Base-by-base conservation (phyloP, 352 stramenopile genomes). In the Peronospora belbahrii region DNA sequence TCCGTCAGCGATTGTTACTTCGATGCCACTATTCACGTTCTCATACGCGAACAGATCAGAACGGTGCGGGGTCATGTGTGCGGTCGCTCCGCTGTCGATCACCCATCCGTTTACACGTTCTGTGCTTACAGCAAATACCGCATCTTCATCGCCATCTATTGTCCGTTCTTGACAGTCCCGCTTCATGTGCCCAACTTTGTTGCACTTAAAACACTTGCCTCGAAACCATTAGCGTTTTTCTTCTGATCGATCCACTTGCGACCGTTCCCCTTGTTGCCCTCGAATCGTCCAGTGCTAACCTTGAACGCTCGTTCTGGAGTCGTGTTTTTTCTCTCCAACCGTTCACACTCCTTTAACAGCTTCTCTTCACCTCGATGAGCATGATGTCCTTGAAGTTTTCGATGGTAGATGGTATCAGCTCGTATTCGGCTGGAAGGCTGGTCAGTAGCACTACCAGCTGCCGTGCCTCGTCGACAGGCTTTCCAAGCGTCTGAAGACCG, bases 371-470 rank as follows among this genome's bases (percentile, higher is more conserved):
- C 4, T 62, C 48, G 1, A 56, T 49, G 2, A 67, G 18, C 19
- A 20, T 36, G 5, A 53, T 17, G 7, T 39, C 49, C 19, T 50
- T 42, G 4, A 32, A 27, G 41, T 68, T 68, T 43, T 63, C 48
- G 0, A 50, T 18, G 23, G 50, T 49, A 0, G 42, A 59, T 8
- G 37, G 33, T 5, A 59, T 58, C n/a, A 48, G 15, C 17, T 59
- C 50, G 34, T 71, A 64, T 4, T 71, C 50, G 2, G 18, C 6
- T 0, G 54, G 42, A 2, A 71, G 48, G 18, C 56, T 71, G 2
- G 46, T 53, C 0, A 68, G 47, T n/a, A 65, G 36, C 0, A 70
- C 30, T 0, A 67, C 52, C 0, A 70, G 14, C 46, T 74, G 55
- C 3, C 60, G 42, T 1, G 52, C 17, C 11, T 61, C 42, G 20